Conservation (phyloP, 768 basidiomycete genomes). For the Phanerochaete carnosa region DNA sequence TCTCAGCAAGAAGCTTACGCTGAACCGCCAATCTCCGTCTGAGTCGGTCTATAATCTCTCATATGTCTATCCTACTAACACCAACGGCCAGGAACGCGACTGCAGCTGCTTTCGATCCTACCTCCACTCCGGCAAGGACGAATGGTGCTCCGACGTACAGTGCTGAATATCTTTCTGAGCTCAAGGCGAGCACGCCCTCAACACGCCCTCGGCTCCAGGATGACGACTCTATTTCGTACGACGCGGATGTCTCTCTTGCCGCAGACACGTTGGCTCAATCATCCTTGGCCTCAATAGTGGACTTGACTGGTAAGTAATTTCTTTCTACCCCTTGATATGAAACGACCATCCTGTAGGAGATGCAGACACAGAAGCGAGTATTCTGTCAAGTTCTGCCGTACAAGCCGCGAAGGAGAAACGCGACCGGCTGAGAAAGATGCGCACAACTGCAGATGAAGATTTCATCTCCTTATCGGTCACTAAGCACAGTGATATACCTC, state of each 20-base stretch:
- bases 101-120: conserved; percentile 49
- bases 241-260: conserved; percentile 46
- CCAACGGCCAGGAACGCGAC: conserved; percentile 33
- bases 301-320: conserved; percentile 28
- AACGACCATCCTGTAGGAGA: conserved; percentile 3
- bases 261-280: conserved; percentile 34
- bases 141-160: conserved; percentile 64
- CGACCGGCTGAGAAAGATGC: conserved; percentile 56
- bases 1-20: conserved; percentile 61
- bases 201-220: conserved; percentile 39
- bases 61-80: neutral
- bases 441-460: conserved; percentile 48
- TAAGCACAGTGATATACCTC: conserved; percentile 46
- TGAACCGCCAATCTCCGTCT: conserved; percentile 45
- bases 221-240: conserved; percentile 35
- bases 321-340: neutral
- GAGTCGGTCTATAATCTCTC: conserved; percentile 12
- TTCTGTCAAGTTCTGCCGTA: conserved; percentile 72
- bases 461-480: conserved; percentile 77
- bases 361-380: conserved; percentile 41
- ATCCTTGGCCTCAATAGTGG: conserved; percentile 25
- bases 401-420: conserved; percentile 72
- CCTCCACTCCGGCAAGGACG: conserved; percentile 37
- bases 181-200: conserved; percentile 74
- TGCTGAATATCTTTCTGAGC: conserved; percentile 66